A percentile compares a stretch with the other conserved stretches of the same genome.
Conservation (phyloP, 2,329 filamentous ascomycete species). For the Simplicillium aogashimaense region DNA sequence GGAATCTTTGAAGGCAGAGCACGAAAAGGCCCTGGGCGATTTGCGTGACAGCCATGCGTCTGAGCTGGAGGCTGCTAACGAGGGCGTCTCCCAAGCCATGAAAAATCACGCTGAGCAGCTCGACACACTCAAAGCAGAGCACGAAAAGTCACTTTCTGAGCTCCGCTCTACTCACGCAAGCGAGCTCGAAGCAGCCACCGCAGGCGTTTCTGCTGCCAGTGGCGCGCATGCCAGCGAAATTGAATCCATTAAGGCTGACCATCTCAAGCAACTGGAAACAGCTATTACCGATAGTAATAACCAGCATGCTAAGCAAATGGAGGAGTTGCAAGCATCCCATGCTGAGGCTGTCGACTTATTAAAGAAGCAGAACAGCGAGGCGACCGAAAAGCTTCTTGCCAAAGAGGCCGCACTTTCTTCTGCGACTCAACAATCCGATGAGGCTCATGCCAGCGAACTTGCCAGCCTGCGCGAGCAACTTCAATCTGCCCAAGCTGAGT, state of each 20-base stretch:
- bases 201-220: conserved; percentile 27
- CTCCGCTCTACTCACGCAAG: conserved; percentile 47
- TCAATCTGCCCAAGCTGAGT: conserved; percentile 29
- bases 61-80: conserved; percentile 16
- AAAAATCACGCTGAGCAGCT: conserved; percentile 26
- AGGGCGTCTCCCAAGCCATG: too few species aligned
- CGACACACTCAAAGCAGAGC: conserved; percentile 39
- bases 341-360: conserved; percentile 14
- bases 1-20: conserved; percentile 43
- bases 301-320: background rate
- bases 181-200: conserved; percentile 47
- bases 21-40: conserved; percentile 23
- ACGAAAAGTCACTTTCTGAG: conserved; percentile 44
- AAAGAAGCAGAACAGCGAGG: conserved; percentile 5
- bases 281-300: background rate
- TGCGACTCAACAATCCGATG: conserved; percentile 17
- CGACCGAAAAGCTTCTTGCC: conserved; percentile 13
- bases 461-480: conserved; percentile 24
- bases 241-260: conserved; percentile 42
- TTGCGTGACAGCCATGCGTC: conserved; percentile 20
- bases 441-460: conserved; percentile 15
- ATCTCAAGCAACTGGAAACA: conserved; percentile 21
- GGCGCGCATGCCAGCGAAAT: conserved; percentile 39
- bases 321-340: conserved; percentile 5
- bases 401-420: conserved; percentile 21